Evolutionary conservation across 2,329 filamentous ascomycete species (phyloP), one percentile per base, ranked within the genome.

Genomic region (Penicillium oxalicum): DNA sequence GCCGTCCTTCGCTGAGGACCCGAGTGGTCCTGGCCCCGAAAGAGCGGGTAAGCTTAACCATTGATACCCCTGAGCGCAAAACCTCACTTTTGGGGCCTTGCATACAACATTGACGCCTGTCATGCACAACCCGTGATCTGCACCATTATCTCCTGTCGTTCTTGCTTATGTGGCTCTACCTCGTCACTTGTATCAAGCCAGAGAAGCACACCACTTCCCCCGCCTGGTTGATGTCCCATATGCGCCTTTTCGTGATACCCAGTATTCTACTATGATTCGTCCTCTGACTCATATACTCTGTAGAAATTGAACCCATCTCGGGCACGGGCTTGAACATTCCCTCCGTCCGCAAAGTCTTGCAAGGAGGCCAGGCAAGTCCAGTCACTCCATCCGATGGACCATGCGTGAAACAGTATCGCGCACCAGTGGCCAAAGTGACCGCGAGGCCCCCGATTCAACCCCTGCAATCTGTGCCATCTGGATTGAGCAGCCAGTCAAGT

Each of bases 1-100:
- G 61, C 63, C 63, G 46, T 64, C 62, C 44, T 55, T 64, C 55
- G 56, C 60, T 50, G 61, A 64, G 49, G 53, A 59, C 42, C 53
- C 54, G 45, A 47, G 43, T 47, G 55, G 56, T 42, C 47, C 50
- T 27, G 57, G 53, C 37, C 47, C 53, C 48, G 58, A 61, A 47
- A 49, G 53, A 55, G 56, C 61, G 63, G 64, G 64, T 67, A 65
- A 59, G 64, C 56, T 44, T 25, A 32, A 26, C 33, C 28, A 38
- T 28, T 39, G 40, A 38, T 45, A 38, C 34, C 33, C 38, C 47
- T 43, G 39, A 32, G 11, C 11, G 4, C 29, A 32, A 8, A 11
- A 32, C 29, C 11, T 32, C 8, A 32, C 29, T 32, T 32, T 32
- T 11, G 29, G 11, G 29, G 11, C 29, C 29, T 11, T 32, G 29